Evolutionary conservation across 2,329 filamentous ascomycete species (phyloP), one percentile per base, ranked within the genome.

Genomic region (Colletotrichum sublineola): DNA sequence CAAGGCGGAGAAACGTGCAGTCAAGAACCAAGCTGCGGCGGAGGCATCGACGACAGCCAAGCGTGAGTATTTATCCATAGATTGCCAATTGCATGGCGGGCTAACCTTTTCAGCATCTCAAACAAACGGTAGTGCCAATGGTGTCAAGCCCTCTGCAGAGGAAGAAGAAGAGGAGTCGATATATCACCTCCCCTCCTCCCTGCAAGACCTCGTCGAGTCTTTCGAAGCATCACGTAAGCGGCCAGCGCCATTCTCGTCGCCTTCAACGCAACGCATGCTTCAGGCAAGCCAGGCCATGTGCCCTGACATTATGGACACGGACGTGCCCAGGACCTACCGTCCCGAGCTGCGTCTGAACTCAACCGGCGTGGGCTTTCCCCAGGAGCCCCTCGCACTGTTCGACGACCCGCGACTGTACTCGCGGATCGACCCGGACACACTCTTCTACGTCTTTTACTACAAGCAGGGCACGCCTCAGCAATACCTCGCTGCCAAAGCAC

Each of bases 381-480:
- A 97, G 79, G 95, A 98, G 79, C 93, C 95, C n/a, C 86, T 98
- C 53, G 86, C 93, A 2, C 94, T 98, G 75, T 96, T 98, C 77
- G 95, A 98, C 77, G 95, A 99, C 81, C 93, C 94, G 44, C 88
- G 93, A 58, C 84, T 99, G 73, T 99, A 98, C 82, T 89, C 90
- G 36, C 90, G 94, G 70, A 96, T 99, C 73, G 96, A 99, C 78
- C 95, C 95, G 0, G 96, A 99, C 80, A 97, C 96, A 40, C 87
- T 99, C 12, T 99, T 99, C 84, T 99, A 99, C 84, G 93, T 97
- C 57, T 99, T 99, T 84, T 99, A 99, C 86, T 99, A 99, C 86
- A 94, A 96, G 77, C 96, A 99, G 82, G 95, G 95, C 36, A 95
- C 95, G 1, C 95, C 97, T 77, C 95, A 98, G 81, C 96, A 99